phyloP scores from a whole-genome alignment of 2,329 filamentous ascomycete species.

The Didymosphaeria variabile region DNA sequence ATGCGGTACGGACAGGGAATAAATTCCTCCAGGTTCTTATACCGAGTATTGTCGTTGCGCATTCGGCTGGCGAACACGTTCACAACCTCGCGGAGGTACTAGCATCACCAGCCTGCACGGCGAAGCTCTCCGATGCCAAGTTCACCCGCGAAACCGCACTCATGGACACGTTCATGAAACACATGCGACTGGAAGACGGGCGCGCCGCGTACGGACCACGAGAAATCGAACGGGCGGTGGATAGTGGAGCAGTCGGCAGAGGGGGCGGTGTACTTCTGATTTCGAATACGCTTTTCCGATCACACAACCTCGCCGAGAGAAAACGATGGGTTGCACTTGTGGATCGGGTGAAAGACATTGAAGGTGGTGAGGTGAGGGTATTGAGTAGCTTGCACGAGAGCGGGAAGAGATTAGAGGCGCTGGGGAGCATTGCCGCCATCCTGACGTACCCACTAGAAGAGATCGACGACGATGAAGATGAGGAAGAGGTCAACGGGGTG shows the following conservation, averaged over 20 bases:
- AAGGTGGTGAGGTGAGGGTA: constrained; percentile 88
- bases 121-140: constrained; percentile 83
- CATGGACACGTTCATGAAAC: constrained; percentile 83
- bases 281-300: constrained; percentile 87
- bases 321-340: constrained; percentile 86
- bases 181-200: constrained; percentile 84
- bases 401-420: constrained; percentile 80
- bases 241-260: constrained; percentile 85
- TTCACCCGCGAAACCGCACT: constrained; percentile 83
- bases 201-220: constrained; percentile 88
- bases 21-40: constrained; percentile 73
- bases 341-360: constrained; percentile 80
- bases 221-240: constrained; percentile 83
- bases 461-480: constrained; percentile 70
- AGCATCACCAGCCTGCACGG: constrained; percentile 78
- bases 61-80: constrained; percentile 84
- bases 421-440: constrained; percentile 89
- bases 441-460: constrained; percentile 88
- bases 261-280: constrained; percentile 87
- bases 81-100: constrained; percentile 90
- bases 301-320: constrained; percentile 77
- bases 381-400: constrained; percentile 95
- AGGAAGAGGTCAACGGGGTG: constrained; percentile 33
- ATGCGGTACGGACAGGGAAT: constrained; percentile 72
- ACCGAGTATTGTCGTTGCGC: constrained; percentile 75